Evolutionary conservation across 2,329 filamentous ascomycete genomes (phyloP).

Genomic region (Magnaporthales sp.): DNA sequence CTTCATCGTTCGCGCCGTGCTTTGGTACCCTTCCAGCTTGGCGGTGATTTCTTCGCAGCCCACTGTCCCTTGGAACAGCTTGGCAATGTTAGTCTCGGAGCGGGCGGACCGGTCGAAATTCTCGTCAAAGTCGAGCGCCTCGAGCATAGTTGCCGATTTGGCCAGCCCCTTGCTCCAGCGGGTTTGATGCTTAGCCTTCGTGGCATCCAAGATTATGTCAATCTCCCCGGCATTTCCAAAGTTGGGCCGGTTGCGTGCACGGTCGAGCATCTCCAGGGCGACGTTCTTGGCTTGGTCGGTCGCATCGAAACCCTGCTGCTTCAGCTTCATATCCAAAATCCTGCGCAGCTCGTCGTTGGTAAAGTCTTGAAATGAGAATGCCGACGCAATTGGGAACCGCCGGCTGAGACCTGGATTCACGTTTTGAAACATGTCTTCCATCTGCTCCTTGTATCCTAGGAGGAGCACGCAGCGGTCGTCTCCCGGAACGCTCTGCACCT

Average conservation of each 20-base stretch:
- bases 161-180: slow-evolving; percentile 15
- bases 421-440: slow-evolving; percentile 66
- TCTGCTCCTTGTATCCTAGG: slow-evolving; percentile 60
- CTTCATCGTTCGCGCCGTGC: slow-evolving; percentile 41
- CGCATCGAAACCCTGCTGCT: slow-evolving; percentile 40
- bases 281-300: slow-evolving; percentile 42
- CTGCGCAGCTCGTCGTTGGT: slow-evolving; percentile 42
- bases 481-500: slow-evolving; percentile 60
- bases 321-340: slow-evolving; percentile 58
- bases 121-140: slow-evolving; percentile 45
- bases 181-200: slow-evolving; percentile 35
- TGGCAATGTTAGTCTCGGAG: slow-evolving; percentile 36
- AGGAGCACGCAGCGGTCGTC: slow-evolving; percentile 67
- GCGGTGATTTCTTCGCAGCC: slow-evolving; percentile 47
- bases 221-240: slow-evolving; percentile 71
- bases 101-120: slow-evolving; percentile 44
- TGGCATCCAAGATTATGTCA: slow-evolving; percentile 54
- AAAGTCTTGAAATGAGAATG: slow-evolving; percentile 65
- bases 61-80: slow-evolving; percentile 49
- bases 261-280: slow-evolving; percentile 50
- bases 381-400: slow-evolving; percentile 54
- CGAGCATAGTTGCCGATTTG: slow-evolving; percentile 16
- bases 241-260: slow-evolving; percentile 52
- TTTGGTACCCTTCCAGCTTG: slow-evolving; percentile 45
- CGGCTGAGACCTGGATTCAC: slow-evolving; percentile 61